Base-by-base conservation (phyloP, 371 early-diverging fungal genomes). In the Batkoa obscura region DNA sequence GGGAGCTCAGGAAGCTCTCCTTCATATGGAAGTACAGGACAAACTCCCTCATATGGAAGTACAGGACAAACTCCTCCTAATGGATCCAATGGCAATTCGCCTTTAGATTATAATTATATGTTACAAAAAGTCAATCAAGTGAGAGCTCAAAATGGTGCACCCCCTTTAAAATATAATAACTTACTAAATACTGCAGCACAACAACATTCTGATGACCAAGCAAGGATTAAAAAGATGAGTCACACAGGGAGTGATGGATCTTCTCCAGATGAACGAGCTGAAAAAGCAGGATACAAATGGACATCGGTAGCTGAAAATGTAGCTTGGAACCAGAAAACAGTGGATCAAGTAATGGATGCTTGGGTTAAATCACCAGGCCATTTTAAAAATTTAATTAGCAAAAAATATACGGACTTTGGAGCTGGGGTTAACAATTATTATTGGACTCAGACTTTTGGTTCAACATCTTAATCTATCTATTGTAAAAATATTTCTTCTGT, bases 361-460 rank as follows among this genome's bases (percentile, higher is more conserved):
- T 74, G 74, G 74, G 64, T 53, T 42, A 61, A 69, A 36, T 72
- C 72, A 52, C 59, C 71, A 4, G 71, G 66, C 2, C 74, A 74
- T 55, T 59, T 59, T 3, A 61, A 52, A 2, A 74, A 74, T 54
- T 70, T 74, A 52, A 30, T 74, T 43, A 49, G 53, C 36, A 30
- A 32, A 31, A 43, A 10, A 15, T 55, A 55, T 15, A 30, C 17
- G 17, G 56, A 55, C 8, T 35, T 55, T 6, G 56, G 56, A 13
- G 43, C 50, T 37, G 50, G 50, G n/a, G 15, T 50, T 15, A 37
- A 35, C 9, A 31, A 50, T 50, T 50, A n/a, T 3, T 50, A 50
- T 15, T 50, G 50, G 50, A 50, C 50, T 15, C 50, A 50, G 15
- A 30, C 10, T 37, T 50, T 50, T 30, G 50, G 50, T 23, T 43